phyloP scores from a whole-genome alignment of 495 filamentous ascomycete species.

The Penicillium diatomitis region DNA sequence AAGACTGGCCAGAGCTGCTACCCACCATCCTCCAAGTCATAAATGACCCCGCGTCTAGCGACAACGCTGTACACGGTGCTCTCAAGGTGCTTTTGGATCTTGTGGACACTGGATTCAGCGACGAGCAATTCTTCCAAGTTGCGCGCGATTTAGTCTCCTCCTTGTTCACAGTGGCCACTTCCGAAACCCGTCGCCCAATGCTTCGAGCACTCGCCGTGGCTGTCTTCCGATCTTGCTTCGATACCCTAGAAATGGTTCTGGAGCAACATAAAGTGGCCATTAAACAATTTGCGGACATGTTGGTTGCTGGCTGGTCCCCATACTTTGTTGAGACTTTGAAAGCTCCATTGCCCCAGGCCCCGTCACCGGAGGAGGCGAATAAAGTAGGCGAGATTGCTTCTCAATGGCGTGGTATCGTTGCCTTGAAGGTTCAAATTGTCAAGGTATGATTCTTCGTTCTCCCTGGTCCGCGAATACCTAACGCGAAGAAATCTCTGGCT shows the following conservation, averaged over 20 bases:
- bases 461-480: not conserved
- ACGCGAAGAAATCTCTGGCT: not conserved
- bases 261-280: constrained; percentile 81
- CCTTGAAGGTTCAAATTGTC: constrained; percentile 80
- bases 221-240: constrained; percentile 84
- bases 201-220: constrained; percentile 76
- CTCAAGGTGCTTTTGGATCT: constrained; percentile 80
- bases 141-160: constrained; percentile 75
- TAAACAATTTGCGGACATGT: constrained; percentile 78
- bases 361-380: constrained; percentile 46
- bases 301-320: constrained; percentile 72
- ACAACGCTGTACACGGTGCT: constrained; percentile 77
- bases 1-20: constrained; percentile 82
- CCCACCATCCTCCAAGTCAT: constrained; percentile 72
- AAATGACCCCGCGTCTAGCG: constrained; percentile 50
- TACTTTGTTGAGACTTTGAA: constrained; percentile 73
- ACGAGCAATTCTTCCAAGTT: constrained; percentile 86
- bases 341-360: constrained; percentile 55
- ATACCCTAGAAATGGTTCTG: constrained; percentile 91
- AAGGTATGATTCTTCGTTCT: constrained; percentile 41
- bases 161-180: constrained; percentile 72
- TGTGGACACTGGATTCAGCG: constrained; percentile 84
- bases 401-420: constrained; percentile 68
- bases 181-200: constrained; percentile 59
- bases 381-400: constrained; percentile 36